Percentiles rank a stretch among this genome's conserved stretches.
Conservation (phyloP, 1,284 basidiomycete genomes). For the Papiliotrema nemorosa region DNA sequence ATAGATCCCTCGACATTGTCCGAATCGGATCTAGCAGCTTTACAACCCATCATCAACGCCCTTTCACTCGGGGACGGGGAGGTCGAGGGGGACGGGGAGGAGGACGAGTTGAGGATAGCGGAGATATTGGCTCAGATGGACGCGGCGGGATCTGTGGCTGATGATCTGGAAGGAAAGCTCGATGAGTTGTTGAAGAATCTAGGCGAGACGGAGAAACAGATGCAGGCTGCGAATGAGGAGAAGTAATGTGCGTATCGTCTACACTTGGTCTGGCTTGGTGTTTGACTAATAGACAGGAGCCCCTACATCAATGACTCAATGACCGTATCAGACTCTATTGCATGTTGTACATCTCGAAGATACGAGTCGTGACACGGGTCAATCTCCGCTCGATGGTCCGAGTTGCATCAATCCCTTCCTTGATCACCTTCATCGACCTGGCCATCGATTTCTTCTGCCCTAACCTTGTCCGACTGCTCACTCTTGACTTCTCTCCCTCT, state of each 20-base stretch:
- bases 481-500: too few species aligned
- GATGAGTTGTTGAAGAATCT: conserved; percentile 41
- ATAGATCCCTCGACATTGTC: conserved; percentile 26
- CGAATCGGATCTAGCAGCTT: conserved; percentile 17
- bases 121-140: conserved; percentile 45
- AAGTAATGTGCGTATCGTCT: background rate
- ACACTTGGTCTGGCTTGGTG: background rate
- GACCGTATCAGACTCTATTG: background rate
- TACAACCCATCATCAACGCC: conserved; percentile 28
- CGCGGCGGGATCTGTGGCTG: conserved; percentile 44
- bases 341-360: background rate
- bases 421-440: too few species aligned
- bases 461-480: too few species aligned
- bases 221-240: conserved; percentile 2
- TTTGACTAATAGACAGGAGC: background rate
- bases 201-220: conserved; percentile 24
- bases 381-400: too few species aligned
- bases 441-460: too few species aligned
- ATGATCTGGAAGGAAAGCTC: conserved; percentile 44
- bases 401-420: too few species aligned
- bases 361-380: too few species aligned
- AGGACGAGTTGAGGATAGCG: conserved; percentile 28
- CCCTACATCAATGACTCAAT: too few species aligned
- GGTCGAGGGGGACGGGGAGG: conserved; percentile 14
- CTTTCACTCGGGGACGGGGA: conserved; percentile 11